Evolutionary conservation across 257 asterid genomes (phyloP), one percentile per base, ranked within the genome.

Genomic region (Anisodus acutangulus): DNA sequence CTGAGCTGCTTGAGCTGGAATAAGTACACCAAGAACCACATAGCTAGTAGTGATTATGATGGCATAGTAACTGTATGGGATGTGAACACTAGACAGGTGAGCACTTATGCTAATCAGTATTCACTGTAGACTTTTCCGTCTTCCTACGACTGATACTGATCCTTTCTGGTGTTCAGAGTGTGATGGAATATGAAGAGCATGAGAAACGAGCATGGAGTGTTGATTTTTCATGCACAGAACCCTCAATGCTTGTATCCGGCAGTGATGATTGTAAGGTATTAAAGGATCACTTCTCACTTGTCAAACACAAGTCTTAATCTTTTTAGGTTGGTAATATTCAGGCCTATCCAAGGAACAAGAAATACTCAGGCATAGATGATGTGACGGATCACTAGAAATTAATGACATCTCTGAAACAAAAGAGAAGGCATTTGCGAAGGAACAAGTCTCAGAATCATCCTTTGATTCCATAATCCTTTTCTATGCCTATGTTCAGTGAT

Each of bases 151-250:
- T 81, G 74, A 63, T 81, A 43, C 64, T 26, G 81, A 55, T 51
- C 47, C 31, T 53, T 81, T 81, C 45, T 82, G 76, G 39, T 39
- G 86, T 76, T 54, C 67, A 89, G 90, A 89, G 92, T 88, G 85
- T 89, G 43, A 89, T 85, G 90, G 89, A 88, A 84, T 88, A 89
- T 70, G 92, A 89, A 79, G 92, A 89, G 85, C 92, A 89, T 89
- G 92, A 88, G 49, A 89, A 89, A 79, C 88, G 90, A 68, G 92
- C 90, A 12, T 89, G 92, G 92, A 88, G 92, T 88, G 92, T 89
- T 81, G 92, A 89, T 82, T 89, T 88, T 85, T 89, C 92, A 17
- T 84, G 83, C 51, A 86, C 89, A 10, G 92, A 89, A 59, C 92
- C 92, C 55, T 86, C 92, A 3, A 89, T 89, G 92, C 92, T 89